Percentiles rank a stretch among this genome's conserved stretches.
Conservation (phyloP, 2,329 filamentous ascomycete genomes). For the Fusarium abutilonis region DNA sequence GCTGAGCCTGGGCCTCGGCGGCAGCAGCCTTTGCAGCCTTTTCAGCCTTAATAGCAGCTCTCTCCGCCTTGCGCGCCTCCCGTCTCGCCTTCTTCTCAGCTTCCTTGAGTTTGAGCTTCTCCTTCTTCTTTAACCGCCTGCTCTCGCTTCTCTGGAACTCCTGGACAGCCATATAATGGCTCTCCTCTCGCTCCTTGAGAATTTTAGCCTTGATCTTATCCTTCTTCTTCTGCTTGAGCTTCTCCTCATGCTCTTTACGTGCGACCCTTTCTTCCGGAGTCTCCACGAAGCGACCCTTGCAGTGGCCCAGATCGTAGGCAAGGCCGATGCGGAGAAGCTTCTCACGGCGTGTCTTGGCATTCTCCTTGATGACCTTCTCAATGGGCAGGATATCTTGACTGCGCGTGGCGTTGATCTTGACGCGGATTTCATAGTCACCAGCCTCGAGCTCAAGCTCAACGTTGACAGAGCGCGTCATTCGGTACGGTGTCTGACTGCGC, state of each 20-base stretch:
- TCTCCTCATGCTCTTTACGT: constrained; percentile 57
- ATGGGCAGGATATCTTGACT: constrained; percentile 60
- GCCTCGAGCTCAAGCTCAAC: constrained; percentile 79
- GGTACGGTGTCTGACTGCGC: constrained; percentile 62
- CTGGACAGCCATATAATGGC: constrained; percentile 52
- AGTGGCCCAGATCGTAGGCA: constrained; percentile 76
- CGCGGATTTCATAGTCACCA: constrained; percentile 78
- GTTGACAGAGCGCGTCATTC: constrained; percentile 78
- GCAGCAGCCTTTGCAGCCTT: neutral
- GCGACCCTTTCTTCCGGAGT: constrained; percentile 59
- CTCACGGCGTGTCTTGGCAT: constrained; percentile 70
- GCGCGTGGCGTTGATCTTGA: constrained; percentile 78
- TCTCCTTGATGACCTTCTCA: constrained; percentile 73
- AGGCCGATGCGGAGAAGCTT: constrained; percentile 78
- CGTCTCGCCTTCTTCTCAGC: constrained; percentile 53
- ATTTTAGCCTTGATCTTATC: constrained; percentile 53
- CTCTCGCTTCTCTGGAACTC: constrained; percentile 49
- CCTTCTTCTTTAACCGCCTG: constrained; percentile 70
- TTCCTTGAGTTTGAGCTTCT: constrained; percentile 83
- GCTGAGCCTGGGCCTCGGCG: constrained; percentile 49
- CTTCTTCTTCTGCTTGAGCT: constrained; percentile 54
- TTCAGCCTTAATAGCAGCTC: constrained; percentile 10
- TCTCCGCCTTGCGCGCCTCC: constrained; percentile 30
- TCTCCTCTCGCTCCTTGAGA: constrained; percentile 52
- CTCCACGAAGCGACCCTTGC: constrained; percentile 66